Conservation (phyloP, 2,329 filamentous ascomycete species). For the Canariomyces notabilis region DNA sequence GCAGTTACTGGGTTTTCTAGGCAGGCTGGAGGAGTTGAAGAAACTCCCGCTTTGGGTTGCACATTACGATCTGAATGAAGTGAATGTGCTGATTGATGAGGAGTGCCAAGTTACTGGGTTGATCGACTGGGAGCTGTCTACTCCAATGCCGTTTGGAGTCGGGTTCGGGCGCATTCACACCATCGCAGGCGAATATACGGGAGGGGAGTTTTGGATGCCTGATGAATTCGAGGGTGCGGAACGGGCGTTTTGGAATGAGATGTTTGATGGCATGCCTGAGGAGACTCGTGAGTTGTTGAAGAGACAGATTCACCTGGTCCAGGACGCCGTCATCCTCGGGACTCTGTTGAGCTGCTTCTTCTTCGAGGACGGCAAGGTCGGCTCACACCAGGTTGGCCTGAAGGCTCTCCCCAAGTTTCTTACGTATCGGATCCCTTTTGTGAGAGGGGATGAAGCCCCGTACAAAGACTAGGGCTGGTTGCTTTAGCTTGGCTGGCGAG, state of each 20-base stretch:
- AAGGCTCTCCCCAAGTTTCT: conserved; percentile 28
- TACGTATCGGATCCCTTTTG: conserved; percentile 26
- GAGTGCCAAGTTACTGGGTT: conserved; percentile 9
- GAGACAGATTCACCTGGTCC: conserved; percentile 29
- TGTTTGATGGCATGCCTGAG: conserved; percentile 22
- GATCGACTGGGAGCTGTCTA: conserved; percentile 5
- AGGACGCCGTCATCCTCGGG: conserved; percentile 29
- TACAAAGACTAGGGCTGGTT: conserved; percentile 13
- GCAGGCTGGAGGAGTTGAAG: conserved; percentile 5
- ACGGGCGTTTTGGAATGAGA: conserved; percentile 10
- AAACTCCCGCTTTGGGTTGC: conserved; percentile 12
- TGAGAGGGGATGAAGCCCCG: conserved; percentile 17
- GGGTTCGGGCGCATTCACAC: conserved; percentile 14
- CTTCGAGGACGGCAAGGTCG: conserved; percentile 26
- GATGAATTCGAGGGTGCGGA: conserved; percentile 14
- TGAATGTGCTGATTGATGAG: conserved; percentile 13
- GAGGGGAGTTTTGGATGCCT: conserved; percentile 16
- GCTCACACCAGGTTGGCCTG: conserved; percentile 17
- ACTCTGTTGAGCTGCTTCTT: conserved; percentile 28
- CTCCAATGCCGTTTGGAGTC: conserved; percentile 9
- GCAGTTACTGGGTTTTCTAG: conserved; percentile 3
- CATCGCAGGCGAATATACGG: conserved; percentile 13
- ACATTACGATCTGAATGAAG: conserved; percentile 15
- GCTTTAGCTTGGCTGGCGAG: no score
- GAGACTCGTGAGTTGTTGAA: conserved; percentile 28